Evolutionary conservation across 371 early-diverging fungal species (phyloP), one percentile per base, ranked within the genome.

Genomic region (Quaeritorhiza haematococci): DNA sequence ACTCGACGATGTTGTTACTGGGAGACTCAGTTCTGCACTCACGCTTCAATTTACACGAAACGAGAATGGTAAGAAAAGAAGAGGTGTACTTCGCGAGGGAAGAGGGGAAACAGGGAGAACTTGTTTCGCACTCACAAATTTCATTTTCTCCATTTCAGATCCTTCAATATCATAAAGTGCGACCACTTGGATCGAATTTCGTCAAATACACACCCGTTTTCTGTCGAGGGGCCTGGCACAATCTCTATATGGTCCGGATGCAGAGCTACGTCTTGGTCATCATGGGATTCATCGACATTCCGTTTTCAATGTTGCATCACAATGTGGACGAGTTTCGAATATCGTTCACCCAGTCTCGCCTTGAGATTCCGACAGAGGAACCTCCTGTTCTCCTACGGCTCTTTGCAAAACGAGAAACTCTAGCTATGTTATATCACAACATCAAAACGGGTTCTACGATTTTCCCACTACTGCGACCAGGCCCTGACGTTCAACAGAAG

Each of bases 401-500:
- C 5, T 81, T 69, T 62, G 82, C 79, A 4, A 81, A 78, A 54
- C 67, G 82, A n/a, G 79, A 81, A 47, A 76, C 76, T 1, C 64
- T 81, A 2, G 76, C 75, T 3, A 64, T 79, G 69, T 64, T 81
- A 27, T 77, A 79, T 58, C 69, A 73, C 47, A 79, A 81, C 55
- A 73, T 74, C 62, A 77, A 73, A 48, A 73, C 74, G n/a, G 79
- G 79, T 4, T 48, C 56, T 35, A 74, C 76, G 17, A 67, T 79
- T 35, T 79, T 79, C 50, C 82, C 79, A 8, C 71, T 70, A 33
- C 62, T 79, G 17, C 65, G 81, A 26, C 74, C 79, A 0, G 75
- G 78, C 19, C 75, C 78, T 17, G 78, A 78, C 2, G 69, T 73
- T 10, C 78, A 75, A 60, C 75, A 74, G 43, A 67, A 63, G 55